A percentile compares a stretch with the other conserved stretches of the same genome.
Evolutionary conservation across 306 rosid species (phyloP).

Genomic region (Rosa chinensis): DNA sequence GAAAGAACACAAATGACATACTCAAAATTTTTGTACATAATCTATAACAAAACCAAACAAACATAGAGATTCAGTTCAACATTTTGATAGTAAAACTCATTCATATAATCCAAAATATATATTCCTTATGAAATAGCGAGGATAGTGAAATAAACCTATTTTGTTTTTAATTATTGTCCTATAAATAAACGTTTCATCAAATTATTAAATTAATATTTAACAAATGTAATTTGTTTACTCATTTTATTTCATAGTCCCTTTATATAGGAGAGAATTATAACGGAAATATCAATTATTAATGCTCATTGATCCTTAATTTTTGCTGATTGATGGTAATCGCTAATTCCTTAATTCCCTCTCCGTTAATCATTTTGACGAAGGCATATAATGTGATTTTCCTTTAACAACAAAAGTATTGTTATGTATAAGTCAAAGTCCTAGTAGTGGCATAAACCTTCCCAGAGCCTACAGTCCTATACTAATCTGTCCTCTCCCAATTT

Average conservation of each 20-base stretch:
- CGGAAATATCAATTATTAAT: too few species aligned
- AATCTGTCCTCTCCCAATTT: constrained; percentile 14
- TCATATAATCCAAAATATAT: neutral
- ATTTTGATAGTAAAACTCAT: neutral
- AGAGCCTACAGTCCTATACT: neutral
- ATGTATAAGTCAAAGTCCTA: constrained; percentile 2
- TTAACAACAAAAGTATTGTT: too few species aligned
- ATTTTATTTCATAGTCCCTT: too few species aligned
- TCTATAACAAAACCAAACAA: neutral
- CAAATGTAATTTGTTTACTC: too few species aligned
- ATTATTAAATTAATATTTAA: neutral
- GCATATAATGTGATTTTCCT: too few species aligned
- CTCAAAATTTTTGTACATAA: neutral
- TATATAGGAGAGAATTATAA: too few species aligned
- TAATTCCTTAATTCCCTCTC: too few species aligned
- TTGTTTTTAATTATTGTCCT: neutral
- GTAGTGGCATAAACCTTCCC: neutral
- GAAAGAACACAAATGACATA: too few species aligned
- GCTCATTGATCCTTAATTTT: too few species aligned
- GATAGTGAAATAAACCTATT: neutral
- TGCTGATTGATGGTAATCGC: too few species aligned
- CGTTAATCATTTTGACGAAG: too few species aligned
- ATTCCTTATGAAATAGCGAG: neutral
- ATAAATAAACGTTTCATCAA: neutral
- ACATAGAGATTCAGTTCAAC: neutral